Base-by-base conservation (phyloP, 2,329 filamentous ascomycete genomes). In the Beauveria rudraprayagi region DNA sequence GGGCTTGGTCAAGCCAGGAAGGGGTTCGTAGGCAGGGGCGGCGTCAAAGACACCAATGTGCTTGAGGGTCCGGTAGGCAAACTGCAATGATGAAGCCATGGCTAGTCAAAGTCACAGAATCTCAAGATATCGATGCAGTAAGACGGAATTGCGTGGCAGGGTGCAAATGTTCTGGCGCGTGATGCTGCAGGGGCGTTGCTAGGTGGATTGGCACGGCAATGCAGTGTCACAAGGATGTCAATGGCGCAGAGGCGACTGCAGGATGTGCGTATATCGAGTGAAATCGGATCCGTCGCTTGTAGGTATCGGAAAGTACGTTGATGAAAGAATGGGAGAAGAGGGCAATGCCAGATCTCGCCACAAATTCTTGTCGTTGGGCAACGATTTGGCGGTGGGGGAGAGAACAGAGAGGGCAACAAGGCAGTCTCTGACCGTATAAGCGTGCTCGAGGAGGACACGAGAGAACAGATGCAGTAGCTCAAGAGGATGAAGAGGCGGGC, bases 41-140 rank as follows among this genome's bases (percentile, higher is more conserved):
- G 92, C 91, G 80, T 97, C 90, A 78, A 96, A 86, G 77, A 97
- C 82, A 71, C 92, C 92, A 80, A 99, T 92, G 76, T 87, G 88
- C 86, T 97, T 97, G 78, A 92, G 89, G 76, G 94, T 97, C 79
- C 94, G 91, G 83, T 90, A 96, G 78, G 91, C 91, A 86, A 97
- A 90, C 86, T 97, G 93, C 79, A 93, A 89, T 72, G 90, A 87
- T 82, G 83, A 87, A 76, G 91, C 90, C 92, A 96, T 97, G 85
- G 87, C 90, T 92, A 92, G 85, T 87, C 73, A 91, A 92, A 92
- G 89, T 82, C 88, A 91, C 89, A 89, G 87, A 65, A 65, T 72
- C 72, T 71, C 69, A 65, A 66, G 16, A 22, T 24, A 10, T 53
- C 10, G 19, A 34, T 50, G 65, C 65, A 63, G 51, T 59, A 64